These are phyloP conservation scores for Kodamaea sagamina DNA, from an alignment of 805 yeast genomes.

Conservation along the genomic window DNA sequence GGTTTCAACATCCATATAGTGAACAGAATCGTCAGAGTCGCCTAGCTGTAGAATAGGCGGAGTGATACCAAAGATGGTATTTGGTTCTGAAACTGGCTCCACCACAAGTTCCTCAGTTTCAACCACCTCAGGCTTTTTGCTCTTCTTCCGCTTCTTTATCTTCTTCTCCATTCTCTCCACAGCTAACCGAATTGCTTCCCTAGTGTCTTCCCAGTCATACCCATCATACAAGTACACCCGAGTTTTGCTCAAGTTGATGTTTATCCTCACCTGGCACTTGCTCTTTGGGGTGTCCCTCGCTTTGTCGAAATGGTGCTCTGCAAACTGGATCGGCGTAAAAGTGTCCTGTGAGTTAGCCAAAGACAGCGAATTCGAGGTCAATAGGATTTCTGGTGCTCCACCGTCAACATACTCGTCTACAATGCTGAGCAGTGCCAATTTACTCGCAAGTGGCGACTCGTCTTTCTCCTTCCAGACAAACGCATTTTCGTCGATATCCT, in stretches of 20 bases:
- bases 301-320: slow-evolving; percentile 29
- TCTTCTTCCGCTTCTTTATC: slow-evolving; percentile 35
- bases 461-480: slow-evolving; percentile 3
- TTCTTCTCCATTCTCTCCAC: slow-evolving; percentile 60
- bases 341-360: slow-evolving; percentile 5
- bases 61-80: neutral
- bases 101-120: neutral
- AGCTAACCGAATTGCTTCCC: slow-evolving; percentile 63
- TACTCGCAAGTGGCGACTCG: slow-evolving; percentile 2
- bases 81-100: neutral
- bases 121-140: slow-evolving; percentile 8
- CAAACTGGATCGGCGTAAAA: slow-evolving; percentile 17
- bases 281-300: neutral
- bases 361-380: slow-evolving; percentile 1
- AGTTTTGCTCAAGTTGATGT: slow-evolving; percentile 40
- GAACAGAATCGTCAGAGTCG: slow-evolving; percentile 10
- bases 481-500: slow-evolving; percentile 33
- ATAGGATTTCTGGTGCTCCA: slow-evolving; percentile 1
- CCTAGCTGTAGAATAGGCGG: slow-evolving; percentile 3
- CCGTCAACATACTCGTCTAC: slow-evolving; percentile 5
- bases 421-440: slow-evolving; percentile 1
- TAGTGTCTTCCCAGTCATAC: slow-evolving; percentile 84
- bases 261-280: slow-evolving; percentile 28
- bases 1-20: slow-evolving; percentile 9
- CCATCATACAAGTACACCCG: slow-evolving; percentile 75